A percentile compares a stretch with the other conserved stretches of the same genome.
phyloP scores from a whole-genome alignment of 140 eudicot genomes.

The Senecio squalidus region DNA sequence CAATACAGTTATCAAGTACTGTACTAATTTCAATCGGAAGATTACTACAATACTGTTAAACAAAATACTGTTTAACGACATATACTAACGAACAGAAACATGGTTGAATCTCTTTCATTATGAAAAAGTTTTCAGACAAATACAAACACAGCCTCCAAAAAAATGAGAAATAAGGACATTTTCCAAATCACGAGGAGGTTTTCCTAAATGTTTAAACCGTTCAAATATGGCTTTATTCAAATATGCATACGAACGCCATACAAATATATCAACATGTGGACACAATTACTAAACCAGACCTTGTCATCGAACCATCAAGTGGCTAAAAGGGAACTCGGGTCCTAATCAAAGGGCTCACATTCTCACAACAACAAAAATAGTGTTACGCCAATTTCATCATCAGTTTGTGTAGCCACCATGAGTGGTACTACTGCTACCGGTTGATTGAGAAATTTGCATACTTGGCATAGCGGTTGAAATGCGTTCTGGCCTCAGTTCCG shows the following conservation, averaged over 20 bases:
- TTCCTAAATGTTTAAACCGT: conserved; percentile 33
- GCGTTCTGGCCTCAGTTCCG: conserved; percentile 62
- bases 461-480: conserved; percentile 45
- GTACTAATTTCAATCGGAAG: no score
- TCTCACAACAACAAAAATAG: conserved; percentile 32
- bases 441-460: conserved; percentile 41
- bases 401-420: conserved; percentile 19
- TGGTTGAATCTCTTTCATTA: conserved; percentile 22
- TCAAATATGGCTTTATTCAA: conserved; percentile 55
- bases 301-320: conserved; percentile 25
- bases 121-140: conserved; percentile 42
- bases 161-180: conserved; percentile 36
- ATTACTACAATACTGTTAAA: no score
- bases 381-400: conserved; percentile 16
- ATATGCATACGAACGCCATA: conserved; percentile 44
- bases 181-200: conserved; percentile 4
- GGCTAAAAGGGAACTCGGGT: conserved; percentile 30
- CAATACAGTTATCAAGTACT: no score
- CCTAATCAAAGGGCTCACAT: conserved; percentile 29
- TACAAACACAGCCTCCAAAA: conserved; percentile 44
- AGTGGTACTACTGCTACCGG: conserved; percentile 34
- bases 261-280: conserved; percentile 33
- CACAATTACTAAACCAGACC: conserved; percentile 26
- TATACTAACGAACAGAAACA: conserved; percentile 10
- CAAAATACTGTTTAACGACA: no score